Evolutionary conservation across 305 asterid genomes (phyloP), one percentile per base, ranked within the genome.

Genomic region (Fraxinus sp.): DNA sequence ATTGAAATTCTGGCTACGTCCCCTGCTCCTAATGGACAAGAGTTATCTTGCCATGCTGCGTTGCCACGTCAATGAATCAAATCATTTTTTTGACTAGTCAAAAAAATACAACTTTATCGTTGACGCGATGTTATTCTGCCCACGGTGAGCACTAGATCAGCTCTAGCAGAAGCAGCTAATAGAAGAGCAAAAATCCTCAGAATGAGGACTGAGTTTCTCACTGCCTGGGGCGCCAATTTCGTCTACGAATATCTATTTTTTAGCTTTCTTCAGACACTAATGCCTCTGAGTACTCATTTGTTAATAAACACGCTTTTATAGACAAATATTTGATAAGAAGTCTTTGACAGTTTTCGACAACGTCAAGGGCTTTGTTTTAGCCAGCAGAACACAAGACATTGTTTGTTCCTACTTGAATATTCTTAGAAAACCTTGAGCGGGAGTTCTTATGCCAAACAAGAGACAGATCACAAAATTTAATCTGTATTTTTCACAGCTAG

Each of bases 141-240:
- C 46, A 39, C 13, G 3, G 46, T 39, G 46, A 1, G 46, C 3
- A 39, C 11, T 7, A 39, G 46, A 39, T 39, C 13, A 39, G 11
- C 46, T 39, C 13, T 39, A 33, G 80, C 73, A 2, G 93, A 88
- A 36, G 87, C 92, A 79, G 82, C 89, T 37, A 88, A 75, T 30
- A 86, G 49, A 46, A 89, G 86, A 66, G 86, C 80, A 7, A 88
- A 36, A 6, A 88, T 85, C 89, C 94, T 89, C 68, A 89, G 35
- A 0, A 39, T 79, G 5, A 91, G 68, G 32, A 86, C 71, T 14
- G 89, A 73, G 7, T 37, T 22, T 26, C 72, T 62, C 72, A 22
- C 72, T 2, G 72, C 32, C 33, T 62, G 72, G n/a, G 72, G 22
- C 10, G 33, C 72, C 72, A 62, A 7, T 18, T 62, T 22, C 32